Percentiles rank a stretch among this genome's conserved stretches.
phyloP scores from a whole-genome alignment of 345 rosid genomes.

The Diplotaxis tenuifolia region DNA sequence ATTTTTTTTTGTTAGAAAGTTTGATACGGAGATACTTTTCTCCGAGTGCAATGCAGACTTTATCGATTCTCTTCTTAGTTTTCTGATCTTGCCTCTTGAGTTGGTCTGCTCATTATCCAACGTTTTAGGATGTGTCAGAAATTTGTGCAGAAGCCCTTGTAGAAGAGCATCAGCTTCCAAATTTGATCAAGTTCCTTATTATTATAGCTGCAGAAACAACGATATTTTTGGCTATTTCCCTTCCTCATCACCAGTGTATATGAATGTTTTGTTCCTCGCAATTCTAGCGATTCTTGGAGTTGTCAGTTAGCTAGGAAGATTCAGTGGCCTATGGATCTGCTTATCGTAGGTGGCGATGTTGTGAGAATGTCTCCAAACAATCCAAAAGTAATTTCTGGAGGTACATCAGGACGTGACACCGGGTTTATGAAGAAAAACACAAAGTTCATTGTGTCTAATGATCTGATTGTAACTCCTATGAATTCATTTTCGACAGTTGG shows the following conservation, averaged over 20 bases:
- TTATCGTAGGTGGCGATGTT: neutral
- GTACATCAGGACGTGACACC: neutral
- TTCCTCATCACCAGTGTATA: neutral
- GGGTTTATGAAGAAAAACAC: constrained; percentile 10
- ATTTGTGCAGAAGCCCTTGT: neutral
- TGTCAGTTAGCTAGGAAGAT: neutral
- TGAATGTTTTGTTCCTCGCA: neutral
- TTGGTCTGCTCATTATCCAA: neutral
- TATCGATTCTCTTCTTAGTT: neutral
- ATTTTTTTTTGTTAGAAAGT: neutral
- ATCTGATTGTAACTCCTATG: neutral
- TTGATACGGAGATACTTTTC: neutral
- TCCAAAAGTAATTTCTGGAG: neutral
- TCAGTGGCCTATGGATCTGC: too few species aligned
- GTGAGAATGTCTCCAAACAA: neutral
- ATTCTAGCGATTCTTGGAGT: neutral
- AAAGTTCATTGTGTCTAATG: constrained; percentile 2
- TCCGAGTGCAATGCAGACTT: constrained; percentile 20
- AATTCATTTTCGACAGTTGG: neutral
- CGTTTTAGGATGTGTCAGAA: neutral
- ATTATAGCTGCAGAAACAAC: neutral
- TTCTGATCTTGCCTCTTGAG: neutral
- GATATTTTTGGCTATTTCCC: neutral
- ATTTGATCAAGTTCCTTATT: neutral
- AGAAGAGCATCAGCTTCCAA: neutral